phyloP scores from a whole-genome alignment of 176 grass and related monocot species.

The Cenchrus purpureus region DNA sequence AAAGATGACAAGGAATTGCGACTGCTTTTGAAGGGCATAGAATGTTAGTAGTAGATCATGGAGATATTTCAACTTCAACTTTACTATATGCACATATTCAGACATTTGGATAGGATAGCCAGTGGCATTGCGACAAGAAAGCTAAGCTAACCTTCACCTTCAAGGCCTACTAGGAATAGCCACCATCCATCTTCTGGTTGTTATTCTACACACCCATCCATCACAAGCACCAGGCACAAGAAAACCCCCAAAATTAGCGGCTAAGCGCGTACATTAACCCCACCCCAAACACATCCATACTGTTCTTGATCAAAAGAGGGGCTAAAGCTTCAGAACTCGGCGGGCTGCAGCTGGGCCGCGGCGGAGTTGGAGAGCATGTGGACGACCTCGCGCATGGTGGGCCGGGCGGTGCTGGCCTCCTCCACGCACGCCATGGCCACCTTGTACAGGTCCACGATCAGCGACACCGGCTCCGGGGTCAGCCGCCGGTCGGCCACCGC shows the following conservation, averaged over 20 bases:
- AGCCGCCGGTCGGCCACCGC: conserved; percentile 65
- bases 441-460: conserved; percentile 68
- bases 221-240: background rate
- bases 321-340: too few relatives aligned
- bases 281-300: background rate
- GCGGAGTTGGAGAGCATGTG: conserved; percentile 71
- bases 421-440: conserved; percentile 79
- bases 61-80: conserved; percentile 18
- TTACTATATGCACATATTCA: conserved; percentile 29
- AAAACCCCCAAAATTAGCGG: background rate
- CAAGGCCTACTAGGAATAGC: background rate
- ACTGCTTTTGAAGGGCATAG: background rate
- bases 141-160: background rate
- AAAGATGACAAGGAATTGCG: too few relatives aligned
- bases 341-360: background rate
- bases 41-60: background rate
- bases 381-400: conserved; percentile 85
- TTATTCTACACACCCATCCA: conserved; percentile 17
- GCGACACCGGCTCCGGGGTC: conserved; percentile 37
- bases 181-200: background rate
- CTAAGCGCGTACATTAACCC: background rate
- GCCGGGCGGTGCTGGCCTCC: conserved; percentile 64
- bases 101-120: background rate
- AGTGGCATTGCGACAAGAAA: background rate
- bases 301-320: background rate